Conservation (phyloP, 129 eudicot species). For the Smallanthus sonchifolius region DNA sequence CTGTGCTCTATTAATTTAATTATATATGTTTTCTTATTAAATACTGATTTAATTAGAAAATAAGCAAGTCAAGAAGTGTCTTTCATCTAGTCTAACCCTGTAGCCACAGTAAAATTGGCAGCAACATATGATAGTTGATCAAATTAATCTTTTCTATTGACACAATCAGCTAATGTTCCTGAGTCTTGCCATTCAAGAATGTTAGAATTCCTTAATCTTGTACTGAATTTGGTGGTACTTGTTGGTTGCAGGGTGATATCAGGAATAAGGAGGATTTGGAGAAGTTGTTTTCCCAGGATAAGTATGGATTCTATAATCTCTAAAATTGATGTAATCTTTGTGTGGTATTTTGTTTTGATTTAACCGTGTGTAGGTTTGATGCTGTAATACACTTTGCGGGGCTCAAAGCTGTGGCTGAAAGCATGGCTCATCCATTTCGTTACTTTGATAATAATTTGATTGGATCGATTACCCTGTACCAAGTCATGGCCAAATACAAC, state of each 20-base stretch:
- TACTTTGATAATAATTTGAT: conserved; percentile 85
- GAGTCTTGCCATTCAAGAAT: not conserved
- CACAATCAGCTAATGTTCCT: not conserved
- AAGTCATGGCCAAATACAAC: conserved; percentile 81
- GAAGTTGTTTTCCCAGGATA: conserved; percentile 62
- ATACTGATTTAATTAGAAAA: not conserved
- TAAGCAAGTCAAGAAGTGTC: not conserved
- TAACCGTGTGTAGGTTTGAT: conserved; percentile 53
- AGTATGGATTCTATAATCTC: conserved; percentile 33
- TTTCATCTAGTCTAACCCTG: not conserved
- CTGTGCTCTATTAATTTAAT: not conserved
- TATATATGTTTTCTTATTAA: not conserved
- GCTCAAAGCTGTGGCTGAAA: conserved; percentile 94
- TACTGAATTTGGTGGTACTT: conserved; percentile 5
- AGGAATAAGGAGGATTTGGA: conserved; percentile 83
- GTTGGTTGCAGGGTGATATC: conserved; percentile 86
- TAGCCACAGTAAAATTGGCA: not conserved
- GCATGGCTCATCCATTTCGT: conserved; percentile 75
- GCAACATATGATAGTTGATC: not conserved
- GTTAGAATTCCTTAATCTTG: not conserved
- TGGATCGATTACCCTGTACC: conserved; percentile 86
- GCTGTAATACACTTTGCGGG: conserved; percentile 99
- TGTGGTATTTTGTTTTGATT: not conserved
- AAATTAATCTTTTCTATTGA: not conserved
- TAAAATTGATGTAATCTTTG: no score